Base-by-base conservation (phyloP, 2,329 filamentous ascomycete species). In the Xylaria sp. region DNA sequence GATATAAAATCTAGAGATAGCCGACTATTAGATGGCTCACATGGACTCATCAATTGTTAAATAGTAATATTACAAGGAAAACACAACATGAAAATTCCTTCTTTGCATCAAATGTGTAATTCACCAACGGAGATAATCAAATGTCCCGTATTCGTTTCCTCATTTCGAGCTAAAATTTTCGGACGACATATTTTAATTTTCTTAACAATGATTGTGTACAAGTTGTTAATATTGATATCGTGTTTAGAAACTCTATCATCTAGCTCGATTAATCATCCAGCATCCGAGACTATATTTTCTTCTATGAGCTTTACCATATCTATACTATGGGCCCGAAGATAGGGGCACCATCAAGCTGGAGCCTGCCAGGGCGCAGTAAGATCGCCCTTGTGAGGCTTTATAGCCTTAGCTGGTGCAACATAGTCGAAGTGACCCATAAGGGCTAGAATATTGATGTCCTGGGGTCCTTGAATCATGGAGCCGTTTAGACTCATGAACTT, bases 291-390 rank as follows among this genome's bases (percentile, higher is more conserved):
- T 11, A 10, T 1, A 9, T 49, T 15, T 6, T 49, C 23, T 23
- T 17, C 15, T 15, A 17, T 2, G 23, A 6, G 5, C 6, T 1
- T 1, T 10, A 28, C 3, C 3, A n/a, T 4, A 33, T n/a, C 17
- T 3, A 31, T 6, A 15, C 2, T 6, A 33, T 33, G 6, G 6
- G 3, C 15, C 26, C 6, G 15, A 31, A 26, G 7, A 1, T 2
- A 13, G 20, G 26, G 23, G 17, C 23, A 2, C 11, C 4, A 20
- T 61, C 13, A 62, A 26, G 36, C 48, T 17, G 48, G 23, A 31
- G 59, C 59, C 48, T 62, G 59, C 59, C 59, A 62, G 23, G 59
- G 59, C 48, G 59, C 48, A 15, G 59, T 61, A 26, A 61, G 46
- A 31, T 61, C 59, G n/a, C 38, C 36, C 15, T 42, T 36, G 15